These are phyloP conservation scores for Blastobotrys capitulatus DNA, from an alignment of 1,139 yeast genomes.

Conservation along the genomic window DNA sequence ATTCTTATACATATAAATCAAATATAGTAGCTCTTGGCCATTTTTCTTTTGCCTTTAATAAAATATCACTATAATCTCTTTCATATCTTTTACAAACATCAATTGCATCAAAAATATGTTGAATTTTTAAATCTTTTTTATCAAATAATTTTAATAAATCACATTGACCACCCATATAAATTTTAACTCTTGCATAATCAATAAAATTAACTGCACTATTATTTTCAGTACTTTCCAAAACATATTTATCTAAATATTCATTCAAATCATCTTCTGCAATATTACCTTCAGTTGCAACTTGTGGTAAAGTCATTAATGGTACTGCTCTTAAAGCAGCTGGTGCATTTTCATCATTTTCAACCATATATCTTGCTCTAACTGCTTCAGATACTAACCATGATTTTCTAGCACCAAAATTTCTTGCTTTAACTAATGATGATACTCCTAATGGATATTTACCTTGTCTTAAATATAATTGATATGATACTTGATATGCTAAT, in stretches of 20 bases:
- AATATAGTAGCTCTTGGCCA: conserved; percentile 23
- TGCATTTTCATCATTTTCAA: conserved; percentile 24
- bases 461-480: conserved; percentile 39
- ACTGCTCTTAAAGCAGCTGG: conserved; percentile 32
- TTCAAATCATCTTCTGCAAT: conserved; percentile 20
- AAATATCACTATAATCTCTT: conserved; percentile 16
- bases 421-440: conserved; percentile 39
- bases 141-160: conserved; percentile 4
- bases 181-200: conserved; percentile 21
- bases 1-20: background rate
- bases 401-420: conserved; percentile 26
- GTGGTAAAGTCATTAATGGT: conserved; percentile 30
- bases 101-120: conserved; percentile 15
- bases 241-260: conserved; percentile 24
- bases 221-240: conserved; percentile 16
- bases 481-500: conserved; percentile 39
- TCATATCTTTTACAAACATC: conserved; percentile 11
- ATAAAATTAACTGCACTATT: conserved; percentile 11
- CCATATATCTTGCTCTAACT: conserved; percentile 23
- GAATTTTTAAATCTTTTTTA: background rate
- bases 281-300: conserved; percentile 24
- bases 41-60: conserved; percentile 11
- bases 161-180: conserved; percentile 11
- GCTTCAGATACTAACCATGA: conserved; percentile 29
- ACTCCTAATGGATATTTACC: conserved; percentile 45